Evolutionary conservation across 805 yeast genomes (phyloP).

Genomic region (Candida adriatica): DNA sequence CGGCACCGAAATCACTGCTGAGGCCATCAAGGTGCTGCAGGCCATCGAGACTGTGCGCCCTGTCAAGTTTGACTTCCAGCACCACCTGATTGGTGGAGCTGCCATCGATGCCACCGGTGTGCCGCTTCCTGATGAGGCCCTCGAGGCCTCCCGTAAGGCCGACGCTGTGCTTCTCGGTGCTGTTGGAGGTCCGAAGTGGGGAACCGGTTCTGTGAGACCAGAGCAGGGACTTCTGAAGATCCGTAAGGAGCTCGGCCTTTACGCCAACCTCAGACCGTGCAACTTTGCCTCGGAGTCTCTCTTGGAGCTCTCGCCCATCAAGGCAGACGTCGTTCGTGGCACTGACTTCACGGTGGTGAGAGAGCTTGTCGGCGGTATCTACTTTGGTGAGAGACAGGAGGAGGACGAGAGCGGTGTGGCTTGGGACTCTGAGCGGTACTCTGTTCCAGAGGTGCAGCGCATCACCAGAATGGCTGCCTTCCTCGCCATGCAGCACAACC

Average conservation of each 20-base stretch:
- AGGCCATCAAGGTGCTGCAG: slow-evolving; percentile 85
- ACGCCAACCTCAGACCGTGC: slow-evolving; percentile 97
- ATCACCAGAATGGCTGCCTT: slow-evolving; percentile 98
- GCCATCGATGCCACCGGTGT: slow-evolving; percentile 95
- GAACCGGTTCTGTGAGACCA: slow-evolving; percentile 92
- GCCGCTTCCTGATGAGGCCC: slow-evolving; percentile 81
- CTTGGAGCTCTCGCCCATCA: slow-evolving; percentile 82
- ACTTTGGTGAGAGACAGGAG: slow-evolving; percentile 93
- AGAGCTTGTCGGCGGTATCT: slow-evolving; percentile 96
- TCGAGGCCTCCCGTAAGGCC: slow-evolving; percentile 75
- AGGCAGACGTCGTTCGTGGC: slow-evolving; percentile 77
- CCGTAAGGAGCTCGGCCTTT: slow-evolving; percentile 87
- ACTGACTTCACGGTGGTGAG: slow-evolving; percentile 91
- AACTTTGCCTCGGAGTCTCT: slow-evolving; percentile 83
- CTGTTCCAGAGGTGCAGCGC: slow-evolving; percentile 88
- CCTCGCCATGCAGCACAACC: slow-evolving; percentile 85
- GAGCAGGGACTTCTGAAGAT: slow-evolving; percentile 94
- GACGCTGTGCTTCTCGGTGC: slow-evolving; percentile 98
- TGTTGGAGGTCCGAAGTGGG: slow-evolving; percentile 99
- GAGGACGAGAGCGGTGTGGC: slow-evolving; percentile 85
- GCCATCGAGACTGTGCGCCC: slow-evolving; percentile 62
- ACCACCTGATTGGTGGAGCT: slow-evolving; percentile 95
- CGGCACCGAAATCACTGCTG: slow-evolving; percentile 83
- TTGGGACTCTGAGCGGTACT: slow-evolving; percentile 87
- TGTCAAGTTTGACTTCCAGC: slow-evolving; percentile 65